Evolutionary conservation across 306 rosid genomes (phyloP), one percentile per base, ranked within the genome.

Genomic region (Lablab purpureus): DNA sequence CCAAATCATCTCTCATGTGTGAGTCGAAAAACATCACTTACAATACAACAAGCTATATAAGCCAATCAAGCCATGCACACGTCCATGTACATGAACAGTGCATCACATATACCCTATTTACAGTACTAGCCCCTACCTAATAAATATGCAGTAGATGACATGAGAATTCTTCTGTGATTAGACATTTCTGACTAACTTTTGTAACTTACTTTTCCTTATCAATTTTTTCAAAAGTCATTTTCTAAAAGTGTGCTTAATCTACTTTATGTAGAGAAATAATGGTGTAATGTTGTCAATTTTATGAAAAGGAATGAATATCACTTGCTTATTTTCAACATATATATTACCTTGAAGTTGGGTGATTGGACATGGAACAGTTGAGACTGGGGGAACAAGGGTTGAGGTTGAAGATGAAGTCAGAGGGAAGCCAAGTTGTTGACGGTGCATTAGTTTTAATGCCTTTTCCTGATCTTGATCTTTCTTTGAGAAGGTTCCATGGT

Each of bases 51-150:
- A 36, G 3, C 13, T 22, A 32, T 5, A 3, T 4, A 45, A 68
- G 60, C 51, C 37, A 73, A 47, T 19, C 37, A 84, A 81, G 71
- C 94, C 97, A 88, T 92, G 96, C 96, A 89, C 88, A 86, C 93
- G 90, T 86, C 58, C 75, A 27, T 67, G 22, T 52, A 54, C 5
- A 41, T 34, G 7, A 25, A 72, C 36, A 73, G 23, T 14, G 6
- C 55, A 73, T 13, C 43, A n/a, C 37, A 18, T 0, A 28, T 7
- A 15, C 3, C 37, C 34, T 9, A 55, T 78, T 19, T 40, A 59
- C 73, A 15, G 5, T 13, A 55, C 3, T 54, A 58, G 49, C 50
- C 78, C 11, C 60, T 3, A 0, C 17, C 3, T 40, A 40, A 10
- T 40, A 37, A 58, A 25, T 41, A 41, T 41, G 5, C 27, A 0